Evolutionary conservation across 768 basidiomycete species (phyloP).

Genomic region (Auriscalpium vulgare): DNA sequence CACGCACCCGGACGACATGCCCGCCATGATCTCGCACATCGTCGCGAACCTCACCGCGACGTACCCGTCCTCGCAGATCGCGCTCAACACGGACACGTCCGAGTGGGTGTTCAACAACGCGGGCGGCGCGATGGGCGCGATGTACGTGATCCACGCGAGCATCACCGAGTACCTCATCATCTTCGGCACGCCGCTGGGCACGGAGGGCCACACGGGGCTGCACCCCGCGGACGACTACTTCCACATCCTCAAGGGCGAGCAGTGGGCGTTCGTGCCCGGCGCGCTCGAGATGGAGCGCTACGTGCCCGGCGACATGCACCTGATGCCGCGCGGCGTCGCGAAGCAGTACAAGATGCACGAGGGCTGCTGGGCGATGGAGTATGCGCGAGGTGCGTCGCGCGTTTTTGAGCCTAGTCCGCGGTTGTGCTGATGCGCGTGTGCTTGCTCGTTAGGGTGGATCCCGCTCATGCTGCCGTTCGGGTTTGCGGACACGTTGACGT

Average conservation of each 20-base stretch:
- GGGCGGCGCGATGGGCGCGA: constrained; percentile 95
- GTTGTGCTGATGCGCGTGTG: not conserved
- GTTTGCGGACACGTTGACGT: constrained; percentile 74
- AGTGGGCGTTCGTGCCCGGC: constrained; percentile 88
- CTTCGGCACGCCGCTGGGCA: constrained; percentile 93
- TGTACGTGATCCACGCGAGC: constrained; percentile 96
- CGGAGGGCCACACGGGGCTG: constrained; percentile 90
- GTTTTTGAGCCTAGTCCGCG: not conserved
- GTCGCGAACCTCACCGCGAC: constrained; percentile 68
- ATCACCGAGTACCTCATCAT: constrained; percentile 97
- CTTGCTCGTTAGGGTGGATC: constrained; percentile 75
- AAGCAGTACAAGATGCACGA: constrained; percentile 99
- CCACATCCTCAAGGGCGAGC: constrained; percentile 88
- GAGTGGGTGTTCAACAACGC: constrained; percentile 98
- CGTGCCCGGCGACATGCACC: constrained; percentile 74
- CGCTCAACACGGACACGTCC: constrained; percentile 43
- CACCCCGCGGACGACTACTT: constrained; percentile 99
- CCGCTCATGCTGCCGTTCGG: constrained; percentile 96
- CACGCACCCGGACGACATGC: constrained; percentile 52
- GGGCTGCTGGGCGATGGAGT: constrained; percentile 93
- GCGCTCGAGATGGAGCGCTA: constrained; percentile 82
- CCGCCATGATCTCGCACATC: constrained; percentile 75
- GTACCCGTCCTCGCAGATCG: constrained; percentile 53
- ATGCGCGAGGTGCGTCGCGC: constrained; percentile 67
- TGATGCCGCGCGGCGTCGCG: constrained; percentile 70